Evolutionary conservation across 495 filamentous ascomycete genomes (phyloP), one percentile per base, ranked within the genome.

Genomic region (Rostrohypoxylon terebratum): DNA sequence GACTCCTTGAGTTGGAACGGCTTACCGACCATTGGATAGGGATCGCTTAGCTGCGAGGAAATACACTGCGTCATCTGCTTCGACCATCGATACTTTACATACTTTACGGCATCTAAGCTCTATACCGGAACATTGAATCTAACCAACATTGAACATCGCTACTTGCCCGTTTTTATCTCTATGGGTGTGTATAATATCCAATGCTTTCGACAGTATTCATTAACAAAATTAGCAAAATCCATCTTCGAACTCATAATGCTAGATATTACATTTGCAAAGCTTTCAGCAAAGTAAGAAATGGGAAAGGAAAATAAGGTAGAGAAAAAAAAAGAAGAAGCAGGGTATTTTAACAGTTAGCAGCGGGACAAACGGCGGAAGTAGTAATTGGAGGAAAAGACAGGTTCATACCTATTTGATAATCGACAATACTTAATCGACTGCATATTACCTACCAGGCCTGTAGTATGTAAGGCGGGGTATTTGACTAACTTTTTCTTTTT

Each of bases 381-480:
- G 36, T n/a, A n/a, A n/a, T n/a, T n/a, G n/a, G n/a, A n/a, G n/a
- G n/a, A n/a, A n/a, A n/a, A n/a, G n/a, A n/a, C n/a, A n/a, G n/a
- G n/a, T n/a, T n/a, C n/a, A n/a, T n/a, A n/a, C n/a, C n/a, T n/a
- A n/a, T n/a, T n/a, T n/a, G n/a, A n/a, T n/a, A n/a, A n/a, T n/a
- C n/a, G n/a, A n/a, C n/a, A n/a, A n/a, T n/a, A n/a, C n/a, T n/a
- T n/a, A n/a, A n/a, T n/a, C n/a, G n/a, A n/a, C n/a, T n/a, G n/a
- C n/a, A n/a, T n/a, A n/a, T n/a, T n/a, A n/a, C n/a, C n/a, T n/a
- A n/a, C n/a, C n/a, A n/a, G n/a, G n/a, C n/a, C n/a, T n/a, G n/a
- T n/a, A n/a, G n/a, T n/a, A n/a, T n/a, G n/a, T 66, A 40, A 66
- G 51, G 71, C 66, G 71, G 71, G 71, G 66, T 66, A 73, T 58